A percentile compares a stretch with the other conserved stretches of the same genome.
These are phyloP conservation scores for Strobilomyces confusus DNA, from an alignment of 768 basidiomycete species.

Conservation along the genomic window DNA sequence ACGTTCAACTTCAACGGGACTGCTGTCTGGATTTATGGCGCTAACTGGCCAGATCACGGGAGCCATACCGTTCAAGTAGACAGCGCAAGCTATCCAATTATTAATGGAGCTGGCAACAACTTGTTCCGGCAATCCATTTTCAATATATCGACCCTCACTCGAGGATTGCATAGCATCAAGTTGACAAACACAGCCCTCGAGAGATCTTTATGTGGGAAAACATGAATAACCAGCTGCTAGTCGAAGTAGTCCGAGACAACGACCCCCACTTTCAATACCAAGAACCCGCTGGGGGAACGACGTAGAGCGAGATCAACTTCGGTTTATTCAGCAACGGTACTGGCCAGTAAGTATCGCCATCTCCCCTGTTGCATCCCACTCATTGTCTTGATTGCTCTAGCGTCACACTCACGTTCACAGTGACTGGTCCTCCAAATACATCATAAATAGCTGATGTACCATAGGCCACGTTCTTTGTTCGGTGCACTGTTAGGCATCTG, in stretches of 20 bases:
- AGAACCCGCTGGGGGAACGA: slow-evolving; percentile 35
- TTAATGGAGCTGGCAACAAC: slow-evolving; percentile 27
- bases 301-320: slow-evolving; percentile 28
- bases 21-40: slow-evolving; percentile 46
- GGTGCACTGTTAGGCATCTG: background rate
- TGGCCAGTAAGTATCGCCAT: slow-evolving; percentile 34
- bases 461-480: slow-evolving; percentile 19
- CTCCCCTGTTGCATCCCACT: background rate
- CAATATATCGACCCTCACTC: slow-evolving; percentile 28
- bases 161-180: slow-evolving; percentile 35
- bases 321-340: slow-evolving; percentile 39
- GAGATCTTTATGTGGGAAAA: slow-evolving; percentile 35
- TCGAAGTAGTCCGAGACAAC: slow-evolving; percentile 31
- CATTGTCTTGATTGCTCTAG: background rate
- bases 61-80: slow-evolving; percentile 43
- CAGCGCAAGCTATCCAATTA: slow-evolving; percentile 21
- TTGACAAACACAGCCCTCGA: slow-evolving; percentile 33
- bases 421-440: slow-evolving; percentile 9
- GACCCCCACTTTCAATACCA: slow-evolving; percentile 39
- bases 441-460: slow-evolving; percentile 3
- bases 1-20: slow-evolving; percentile 48
- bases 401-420: slow-evolving; percentile 31
- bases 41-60: slow-evolving; percentile 46
- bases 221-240: slow-evolving; percentile 7
- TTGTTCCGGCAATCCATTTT: slow-evolving; percentile 43